Evolutionary conservation across 2,329 filamentous ascomycete genomes (phyloP).

Genomic region (Aspergillus novoparasiticus): DNA sequence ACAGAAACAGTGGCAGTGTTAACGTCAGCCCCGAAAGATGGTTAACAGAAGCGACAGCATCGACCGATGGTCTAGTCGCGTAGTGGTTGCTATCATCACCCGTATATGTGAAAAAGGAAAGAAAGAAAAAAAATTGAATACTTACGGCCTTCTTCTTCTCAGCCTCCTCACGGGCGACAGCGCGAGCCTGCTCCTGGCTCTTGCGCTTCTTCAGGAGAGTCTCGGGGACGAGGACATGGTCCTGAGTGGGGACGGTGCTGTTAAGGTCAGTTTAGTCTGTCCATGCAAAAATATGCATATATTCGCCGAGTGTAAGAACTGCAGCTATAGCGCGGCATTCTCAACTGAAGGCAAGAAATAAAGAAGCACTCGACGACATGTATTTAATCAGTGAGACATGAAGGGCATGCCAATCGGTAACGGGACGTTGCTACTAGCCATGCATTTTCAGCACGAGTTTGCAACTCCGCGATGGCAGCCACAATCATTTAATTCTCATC

Average conservation of each 20-base stretch:
- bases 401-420: background rate
- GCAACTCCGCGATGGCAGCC: constrained; percentile 26
- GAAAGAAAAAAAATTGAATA: constrained; percentile 30
- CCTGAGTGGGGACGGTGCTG: constrained; percentile 89
- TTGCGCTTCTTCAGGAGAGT: constrained; percentile 99
- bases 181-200: constrained; percentile 98
- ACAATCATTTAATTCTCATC: constrained; percentile 61
- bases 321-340: constrained; percentile 90
- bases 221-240: constrained; percentile 97
- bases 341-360: constrained; percentile 65
- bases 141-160: constrained; percentile 91
- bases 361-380: constrained; percentile 74
- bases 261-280: constrained; percentile 75
- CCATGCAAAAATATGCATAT: constrained; percentile 67
- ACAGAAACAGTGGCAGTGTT: constrained; percentile 21
- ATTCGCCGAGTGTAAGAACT: constrained; percentile 84
- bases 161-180: constrained; percentile 76
- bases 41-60: constrained; percentile 81
- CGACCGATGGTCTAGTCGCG: constrained; percentile 91
- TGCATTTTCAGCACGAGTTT: constrained; percentile 33
- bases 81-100: constrained; percentile 87
- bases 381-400: constrained; percentile 75
- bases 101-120: constrained; percentile 24
- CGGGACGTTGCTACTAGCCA: constrained; percentile 25
- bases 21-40: constrained; percentile 73